These are phyloP conservation scores for Thielaviopsis musarum DNA, from an alignment of 2,329 filamentous ascomycete species.

Conservation along the genomic window DNA sequence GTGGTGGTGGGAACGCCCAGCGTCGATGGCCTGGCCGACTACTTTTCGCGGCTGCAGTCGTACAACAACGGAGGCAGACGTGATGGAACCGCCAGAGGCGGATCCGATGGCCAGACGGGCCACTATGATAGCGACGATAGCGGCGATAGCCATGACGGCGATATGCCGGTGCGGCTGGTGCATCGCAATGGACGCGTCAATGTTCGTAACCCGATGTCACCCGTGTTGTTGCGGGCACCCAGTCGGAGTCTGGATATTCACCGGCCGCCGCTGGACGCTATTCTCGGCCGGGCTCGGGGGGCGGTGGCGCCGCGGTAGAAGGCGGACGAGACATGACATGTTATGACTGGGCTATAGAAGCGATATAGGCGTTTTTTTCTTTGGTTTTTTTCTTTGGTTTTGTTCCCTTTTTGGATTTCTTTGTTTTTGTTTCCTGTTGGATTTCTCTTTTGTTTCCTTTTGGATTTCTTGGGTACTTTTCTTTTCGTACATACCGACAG, in stretches of 20 bases:
- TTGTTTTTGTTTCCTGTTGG: background rate
- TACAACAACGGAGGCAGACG: slow-evolving; percentile 36
- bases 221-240: slow-evolving; percentile 33
- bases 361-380: background rate
- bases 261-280: slow-evolving; percentile 23
- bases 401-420: background rate
- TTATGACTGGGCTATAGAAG: background rate
- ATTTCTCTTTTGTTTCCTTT: background rate
- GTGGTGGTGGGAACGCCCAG: slow-evolving; percentile 53
- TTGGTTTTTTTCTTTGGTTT: background rate
- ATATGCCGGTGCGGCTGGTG: slow-evolving; percentile 28
- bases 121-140: slow-evolving; percentile 18
- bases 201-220: slow-evolving; percentile 38
- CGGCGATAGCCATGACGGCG: slow-evolving; percentile 18
- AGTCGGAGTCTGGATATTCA: slow-evolving; percentile 41
- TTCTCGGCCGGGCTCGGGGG: slow-evolving; percentile 17
- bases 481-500: background rate
- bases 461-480: background rate
- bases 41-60: slow-evolving; percentile 65
- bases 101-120: no score
- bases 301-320: slow-evolving; percentile 1
- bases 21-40: slow-evolving; percentile 62
- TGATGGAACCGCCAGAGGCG: background rate
- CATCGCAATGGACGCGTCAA: slow-evolving; percentile 39
- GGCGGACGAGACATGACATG: background rate